Base-by-base conservation (phyloP, 352 stramenopile species). In the Pythium myriotylum region DNA sequence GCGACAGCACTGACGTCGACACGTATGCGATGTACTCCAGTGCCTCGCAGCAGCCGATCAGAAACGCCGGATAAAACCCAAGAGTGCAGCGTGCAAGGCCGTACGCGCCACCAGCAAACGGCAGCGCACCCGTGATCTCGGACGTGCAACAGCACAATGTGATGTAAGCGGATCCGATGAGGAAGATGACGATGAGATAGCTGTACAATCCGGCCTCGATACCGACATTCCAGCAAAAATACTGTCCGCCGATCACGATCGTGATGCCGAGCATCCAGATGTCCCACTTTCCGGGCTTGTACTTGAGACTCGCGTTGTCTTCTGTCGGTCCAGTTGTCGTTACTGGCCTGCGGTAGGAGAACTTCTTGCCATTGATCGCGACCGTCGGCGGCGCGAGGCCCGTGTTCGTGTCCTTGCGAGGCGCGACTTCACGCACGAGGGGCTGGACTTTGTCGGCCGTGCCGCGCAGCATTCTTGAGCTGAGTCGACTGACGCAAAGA, bases 161-260 rank as follows among this genome's bases (percentile, higher is more conserved):
- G 6, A 68, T 14, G 51, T 77, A 77, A 2, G 45, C 69, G 14
- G 24, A 7, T 5, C 35, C 35, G 6, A 68, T 54, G 27, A 76
- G 20, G 4, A 70, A 0, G 23, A 59, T 20, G 10, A 24, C 37
- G 14, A 63, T 13, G 24, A 61, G 40, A 17, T 53, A 65, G 41
- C 59, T 60, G 29, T 47, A 54, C 13, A 65, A 19, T 17, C 68
- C 68, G 2, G 64, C 59, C 1, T 27, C 16, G 17, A 72, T 48
- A 1, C 59, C 53, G n/a, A 20, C 35, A 42, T 73, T 77, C 69
- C 69, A 77, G 3, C 19, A 50, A 35, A 66, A 74, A 37, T 69
- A 77, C 37, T 73, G 65, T 8, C 69, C 69, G 26, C 60, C 59
- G 24, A 77, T 71, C 13, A 74, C 65, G 53, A 71, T 68, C 5